These are phyloP conservation scores for Microcyclosporella mali DNA, from an alignment of 2,329 filamentous ascomycete species.

Conservation along the genomic window DNA sequence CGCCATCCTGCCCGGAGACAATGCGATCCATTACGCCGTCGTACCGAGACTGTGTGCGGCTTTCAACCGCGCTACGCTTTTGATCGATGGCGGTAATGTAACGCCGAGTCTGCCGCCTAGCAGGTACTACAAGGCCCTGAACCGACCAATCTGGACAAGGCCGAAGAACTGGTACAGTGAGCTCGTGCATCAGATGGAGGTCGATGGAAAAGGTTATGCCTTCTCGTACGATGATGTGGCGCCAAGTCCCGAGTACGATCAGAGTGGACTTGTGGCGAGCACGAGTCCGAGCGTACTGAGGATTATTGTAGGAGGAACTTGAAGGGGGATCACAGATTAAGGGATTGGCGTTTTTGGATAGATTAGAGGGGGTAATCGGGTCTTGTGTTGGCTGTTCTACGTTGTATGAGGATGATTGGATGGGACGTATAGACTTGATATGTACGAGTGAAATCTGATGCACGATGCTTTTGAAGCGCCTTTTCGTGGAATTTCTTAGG, in stretches of 20 bases:
- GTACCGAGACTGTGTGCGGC: conserved; percentile 67
- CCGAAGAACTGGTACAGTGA: conserved; percentile 50
- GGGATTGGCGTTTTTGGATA: not conserved
- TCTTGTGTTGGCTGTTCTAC: no score
- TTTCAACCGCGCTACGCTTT: conserved; percentile 65
- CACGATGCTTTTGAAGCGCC: no score
- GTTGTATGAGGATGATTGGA: no score
- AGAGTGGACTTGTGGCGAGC: conserved; percentile 44
- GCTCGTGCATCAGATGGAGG: conserved; percentile 55
- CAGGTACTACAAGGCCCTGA: conserved; percentile 32
- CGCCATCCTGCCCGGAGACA: conserved; percentile 35
- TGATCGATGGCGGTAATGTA: conserved; percentile 43
- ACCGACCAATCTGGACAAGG: conserved; percentile 34
- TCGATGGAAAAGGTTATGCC: conserved; percentile 57
- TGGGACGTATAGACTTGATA: no score
- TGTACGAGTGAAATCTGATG: no score
- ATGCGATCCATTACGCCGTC: conserved; percentile 48
- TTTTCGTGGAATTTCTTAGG: no score
- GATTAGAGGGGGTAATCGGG: not conserved
- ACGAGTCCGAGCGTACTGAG: conserved; percentile 39
- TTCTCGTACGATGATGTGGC: conserved; percentile 66
- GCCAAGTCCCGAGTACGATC: conserved; percentile 37
- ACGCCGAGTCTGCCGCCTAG: conserved; percentile 39
- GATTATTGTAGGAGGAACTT: conserved; percentile 43
- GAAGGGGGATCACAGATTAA: not conserved